These are phyloP conservation scores for Pythium aristosporum DNA, from an alignment of 352 stramenopile species.

Conservation along the genomic window DNA sequence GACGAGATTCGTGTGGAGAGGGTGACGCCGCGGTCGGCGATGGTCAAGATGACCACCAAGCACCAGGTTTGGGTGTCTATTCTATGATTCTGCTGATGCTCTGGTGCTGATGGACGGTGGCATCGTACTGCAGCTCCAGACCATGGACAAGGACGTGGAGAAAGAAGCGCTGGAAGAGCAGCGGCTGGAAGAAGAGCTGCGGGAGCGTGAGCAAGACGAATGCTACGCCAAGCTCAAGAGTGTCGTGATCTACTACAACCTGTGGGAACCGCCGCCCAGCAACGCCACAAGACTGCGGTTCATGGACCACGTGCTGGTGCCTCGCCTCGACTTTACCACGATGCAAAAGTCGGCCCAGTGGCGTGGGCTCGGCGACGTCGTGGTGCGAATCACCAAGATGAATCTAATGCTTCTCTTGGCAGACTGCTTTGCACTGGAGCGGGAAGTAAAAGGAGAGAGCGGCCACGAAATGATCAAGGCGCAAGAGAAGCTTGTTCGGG, in stretches of 20 bases:
- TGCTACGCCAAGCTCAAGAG: conserved; percentile 65
- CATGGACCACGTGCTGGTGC: conserved; percentile 85
- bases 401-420: conserved; percentile 79
- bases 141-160: conserved; percentile 36
- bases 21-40: conserved; percentile 25
- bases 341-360: conserved; percentile 62
- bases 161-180: conserved; percentile 48
- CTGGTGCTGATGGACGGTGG: background rate
- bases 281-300: conserved; percentile 70
- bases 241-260: conserved; percentile 82
- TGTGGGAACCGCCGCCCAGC: conserved; percentile 86
- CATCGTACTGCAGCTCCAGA: conserved; percentile 35
- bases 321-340: conserved; percentile 67
- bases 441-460: conserved; percentile 42
- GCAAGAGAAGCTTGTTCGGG: conserved; percentile 43
- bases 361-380: conserved; percentile 56
- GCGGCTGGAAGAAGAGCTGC: conserved; percentile 41
- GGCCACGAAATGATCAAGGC: conserved; percentile 48
- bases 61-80: conserved; percentile 13
- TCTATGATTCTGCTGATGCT: background rate
- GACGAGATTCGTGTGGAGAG: conserved; percentile 5
- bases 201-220: conserved; percentile 49
- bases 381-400: conserved; percentile 85
- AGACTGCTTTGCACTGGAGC: conserved; percentile 86
- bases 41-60: conserved; percentile 30